A percentile compares a stretch with the other conserved stretches of the same genome.
These are phyloP conservation scores for Epichloe gansuensis DNA, from an alignment of 2,329 filamentous ascomycete species.

Conservation along the genomic window DNA sequence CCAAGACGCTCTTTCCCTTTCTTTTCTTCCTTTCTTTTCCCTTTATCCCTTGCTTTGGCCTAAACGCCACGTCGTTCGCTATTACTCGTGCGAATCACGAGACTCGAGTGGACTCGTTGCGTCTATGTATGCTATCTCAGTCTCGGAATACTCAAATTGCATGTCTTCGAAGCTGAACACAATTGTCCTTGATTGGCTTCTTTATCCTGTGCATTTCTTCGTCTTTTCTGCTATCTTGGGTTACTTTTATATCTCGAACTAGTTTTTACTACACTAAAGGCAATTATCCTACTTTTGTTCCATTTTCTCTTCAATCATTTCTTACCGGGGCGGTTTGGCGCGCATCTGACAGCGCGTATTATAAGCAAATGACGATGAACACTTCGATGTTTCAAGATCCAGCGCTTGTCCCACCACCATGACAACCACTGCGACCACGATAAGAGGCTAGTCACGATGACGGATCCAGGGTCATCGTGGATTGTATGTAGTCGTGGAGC, in stretches of 20 bases:
- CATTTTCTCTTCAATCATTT: not conserved
- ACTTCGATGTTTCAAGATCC: conserved; percentile 8
- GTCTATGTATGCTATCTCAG: not conserved
- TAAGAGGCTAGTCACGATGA: not conserved
- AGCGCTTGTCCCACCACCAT: conserved; percentile 1
- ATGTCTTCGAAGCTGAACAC: too few species aligned
- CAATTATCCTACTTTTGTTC: too few species aligned
- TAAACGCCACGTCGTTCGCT: not conserved
- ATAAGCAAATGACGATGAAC: not conserved
- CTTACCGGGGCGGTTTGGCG: not conserved
- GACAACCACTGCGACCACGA: not conserved
- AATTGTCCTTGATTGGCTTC: too few species aligned
- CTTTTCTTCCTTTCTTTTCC: not conserved
- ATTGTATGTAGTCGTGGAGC: not conserved
- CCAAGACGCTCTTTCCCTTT: not conserved
- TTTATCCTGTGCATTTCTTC: too few species aligned
- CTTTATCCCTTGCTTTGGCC: not conserved
- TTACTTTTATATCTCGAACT: too few species aligned
- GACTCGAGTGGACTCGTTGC: not conserved
- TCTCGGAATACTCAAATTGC: too few species aligned
- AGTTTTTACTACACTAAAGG: too few species aligned
- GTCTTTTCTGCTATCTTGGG: too few species aligned
- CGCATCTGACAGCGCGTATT: not conserved
- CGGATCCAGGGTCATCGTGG: too few species aligned
- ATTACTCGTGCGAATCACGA: not conserved